Percentiles rank a stretch among this genome's conserved stretches.
These are phyloP conservation scores for Metschnikowia similis DNA, from an alignment of 805 yeast species.

Conservation along the genomic window DNA sequence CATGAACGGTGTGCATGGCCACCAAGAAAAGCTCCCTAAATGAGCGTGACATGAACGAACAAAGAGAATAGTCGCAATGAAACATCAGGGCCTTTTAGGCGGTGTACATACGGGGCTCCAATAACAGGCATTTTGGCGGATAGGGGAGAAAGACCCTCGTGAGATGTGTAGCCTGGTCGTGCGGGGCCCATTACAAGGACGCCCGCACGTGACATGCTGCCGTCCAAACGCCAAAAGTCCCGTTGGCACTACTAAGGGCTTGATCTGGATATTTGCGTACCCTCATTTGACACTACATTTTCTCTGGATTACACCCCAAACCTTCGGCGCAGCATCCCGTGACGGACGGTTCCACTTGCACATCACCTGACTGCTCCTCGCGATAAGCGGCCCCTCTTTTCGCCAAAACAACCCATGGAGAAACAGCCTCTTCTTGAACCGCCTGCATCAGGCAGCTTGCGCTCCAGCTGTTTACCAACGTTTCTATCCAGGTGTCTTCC, in stretches of 20 bases:
- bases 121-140: conserved; percentile 21
- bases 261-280: too few relatives aligned
- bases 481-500: neutral
- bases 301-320: too few relatives aligned
- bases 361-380: neutral
- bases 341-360: too few relatives aligned
- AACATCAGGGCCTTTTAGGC: too few relatives aligned
- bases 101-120: conserved; percentile 28
- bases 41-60: too few relatives aligned
- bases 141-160: neutral
- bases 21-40: too few relatives aligned
- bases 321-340: too few relatives aligned
- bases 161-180: neutral
- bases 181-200: neutral
- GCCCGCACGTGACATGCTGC: too few relatives aligned
- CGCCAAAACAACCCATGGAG: neutral
- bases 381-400: neutral
- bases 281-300: too few relatives aligned
- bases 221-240: neutral
- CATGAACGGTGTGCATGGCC: too few relatives aligned
- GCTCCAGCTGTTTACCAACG: neutral
- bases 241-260: too few relatives aligned
- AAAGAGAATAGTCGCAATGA: too few relatives aligned
- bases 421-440: conserved; percentile 3
- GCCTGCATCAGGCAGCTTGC: neutral